Base-by-base conservation (phyloP, 768 basidiomycete species). In the Russula sp. region DNA sequence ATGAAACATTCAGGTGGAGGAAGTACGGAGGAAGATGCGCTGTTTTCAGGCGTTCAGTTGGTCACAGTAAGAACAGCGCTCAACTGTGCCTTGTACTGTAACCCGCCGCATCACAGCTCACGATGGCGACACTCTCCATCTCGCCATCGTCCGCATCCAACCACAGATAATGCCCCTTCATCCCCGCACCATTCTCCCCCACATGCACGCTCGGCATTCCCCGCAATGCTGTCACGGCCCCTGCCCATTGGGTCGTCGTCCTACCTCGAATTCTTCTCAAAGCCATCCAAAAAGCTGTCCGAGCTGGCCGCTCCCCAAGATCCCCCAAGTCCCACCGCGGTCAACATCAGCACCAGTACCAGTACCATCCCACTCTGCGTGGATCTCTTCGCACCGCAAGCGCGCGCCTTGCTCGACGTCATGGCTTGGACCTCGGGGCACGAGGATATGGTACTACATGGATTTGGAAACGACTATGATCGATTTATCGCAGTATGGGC, bases 351-450 rank as follows among this genome's bases (percentile, higher is more conserved):
- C 34, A 47, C 4, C 16, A 29, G 3, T 45, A 35, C 4, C 16
- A 29, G 3, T 45, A 45, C 1, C 35, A 35, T n/a, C 60, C 67
- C 1, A 22, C 67, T 61, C 38, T 68, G 7, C 79, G 81, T 7
- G 59, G 72, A 87, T 68, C 72, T 91, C 2, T 84, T 90, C 65
- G 81, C 84, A 52, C 73, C 79, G 0, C 66, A 75, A 18, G 88
- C 85, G n/a, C 75, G 73, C 38, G 67, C 68, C 14, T 90, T 88
- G 87, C 77, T 92, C 20, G 88, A 91, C 60, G 84, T 87, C 5
- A 93, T 93, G 87, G 87, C 93, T 5, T 94, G 91, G 91, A 89
- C 86, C 69, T 89, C 87, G 2, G 91, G 91, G 4, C 88, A 91
- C 8, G 71, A 74, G 0, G 84, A 86, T 66, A 93, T 93, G 91